Evolutionary conservation across 2,329 filamentous ascomycete genomes (phyloP).

Genomic region (Claviceps spartinae): DNA sequence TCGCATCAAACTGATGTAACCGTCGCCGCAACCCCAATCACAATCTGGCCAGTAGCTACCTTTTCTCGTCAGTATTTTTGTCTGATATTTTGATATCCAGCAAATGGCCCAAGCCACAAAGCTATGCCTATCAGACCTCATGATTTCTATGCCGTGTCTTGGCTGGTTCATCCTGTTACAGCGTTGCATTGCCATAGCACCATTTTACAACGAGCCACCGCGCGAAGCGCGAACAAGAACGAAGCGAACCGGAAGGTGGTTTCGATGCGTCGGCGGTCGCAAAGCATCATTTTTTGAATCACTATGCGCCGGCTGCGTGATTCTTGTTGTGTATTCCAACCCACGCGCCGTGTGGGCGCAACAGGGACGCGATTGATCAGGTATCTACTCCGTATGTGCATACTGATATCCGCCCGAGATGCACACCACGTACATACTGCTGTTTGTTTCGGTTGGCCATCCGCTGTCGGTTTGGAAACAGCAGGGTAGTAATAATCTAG

Average conservation of each 20-base stretch:
- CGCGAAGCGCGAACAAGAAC: not conserved
- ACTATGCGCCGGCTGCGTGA: constrained; percentile 4
- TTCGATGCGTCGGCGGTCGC: not conserved
- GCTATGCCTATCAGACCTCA: not conserved
- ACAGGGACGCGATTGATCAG: not conserved
- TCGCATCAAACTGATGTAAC: not conserved
- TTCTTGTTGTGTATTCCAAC: not conserved
- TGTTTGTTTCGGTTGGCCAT: not conserved
- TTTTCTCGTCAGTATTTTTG: too few species aligned
- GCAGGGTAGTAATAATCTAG: not conserved
- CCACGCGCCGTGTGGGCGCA: not conserved
- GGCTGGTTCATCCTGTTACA: not conserved
- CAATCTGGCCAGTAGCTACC: not conserved
- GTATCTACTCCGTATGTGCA: not conserved
- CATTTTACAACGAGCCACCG: not conserved
- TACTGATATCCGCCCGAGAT: too few species aligned
- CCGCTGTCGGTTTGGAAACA: not conserved
- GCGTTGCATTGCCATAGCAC: not conserved
- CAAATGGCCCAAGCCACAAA: not conserved
- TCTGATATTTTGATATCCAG: too few species aligned
- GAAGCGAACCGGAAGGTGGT: too few species aligned
- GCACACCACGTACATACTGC: not conserved
- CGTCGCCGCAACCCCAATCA: not conserved
- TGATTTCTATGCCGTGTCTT: not conserved
- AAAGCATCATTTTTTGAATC: not conserved